Conservation (phyloP, 805 yeast species). For the Pichia kluyveri region DNA sequence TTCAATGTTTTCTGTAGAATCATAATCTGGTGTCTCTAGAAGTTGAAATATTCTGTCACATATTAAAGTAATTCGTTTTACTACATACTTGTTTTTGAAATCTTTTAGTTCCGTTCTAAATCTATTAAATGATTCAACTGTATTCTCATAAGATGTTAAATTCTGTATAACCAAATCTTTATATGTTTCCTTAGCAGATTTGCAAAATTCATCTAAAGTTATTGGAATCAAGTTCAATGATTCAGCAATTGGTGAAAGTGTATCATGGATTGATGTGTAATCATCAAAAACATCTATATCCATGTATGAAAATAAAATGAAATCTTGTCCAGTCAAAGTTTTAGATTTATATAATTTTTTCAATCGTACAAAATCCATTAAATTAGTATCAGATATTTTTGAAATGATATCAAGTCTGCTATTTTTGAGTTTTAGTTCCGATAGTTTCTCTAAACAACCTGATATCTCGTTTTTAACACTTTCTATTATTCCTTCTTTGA, state of each 20-base stretch:
- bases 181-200: slow-evolving; percentile 20
- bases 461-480: slow-evolving; percentile 4
- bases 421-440: neutral
- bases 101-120: slow-evolving; percentile 32
- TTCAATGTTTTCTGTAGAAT: neutral
- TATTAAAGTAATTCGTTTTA: slow-evolving; percentile 46
- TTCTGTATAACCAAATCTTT: slow-evolving; percentile 26
- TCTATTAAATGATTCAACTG: slow-evolving; percentile 33
- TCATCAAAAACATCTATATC: slow-evolving; percentile 10
- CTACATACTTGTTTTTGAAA: slow-evolving; percentile 39
- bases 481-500: neutral
- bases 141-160: slow-evolving; percentile 29
- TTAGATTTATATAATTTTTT: neutral
- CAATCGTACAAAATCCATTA: neutral
- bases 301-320: neutral
- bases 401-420: slow-evolving; percentile 24
- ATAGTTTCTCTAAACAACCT: neutral
- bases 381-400: neutral
- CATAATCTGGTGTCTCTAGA: slow-evolving; percentile 7
- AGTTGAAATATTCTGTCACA: slow-evolving; percentile 39
- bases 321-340: neutral
- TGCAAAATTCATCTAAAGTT: slow-evolving; percentile 36
- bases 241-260: slow-evolving; percentile 42
- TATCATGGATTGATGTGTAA: slow-evolving; percentile 32
- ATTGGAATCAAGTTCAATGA: slow-evolving; percentile 44